These are phyloP conservation scores for Bertia moriformis DNA, from an alignment of 2,329 filamentous ascomycete genomes.

Conservation along the genomic window DNA sequence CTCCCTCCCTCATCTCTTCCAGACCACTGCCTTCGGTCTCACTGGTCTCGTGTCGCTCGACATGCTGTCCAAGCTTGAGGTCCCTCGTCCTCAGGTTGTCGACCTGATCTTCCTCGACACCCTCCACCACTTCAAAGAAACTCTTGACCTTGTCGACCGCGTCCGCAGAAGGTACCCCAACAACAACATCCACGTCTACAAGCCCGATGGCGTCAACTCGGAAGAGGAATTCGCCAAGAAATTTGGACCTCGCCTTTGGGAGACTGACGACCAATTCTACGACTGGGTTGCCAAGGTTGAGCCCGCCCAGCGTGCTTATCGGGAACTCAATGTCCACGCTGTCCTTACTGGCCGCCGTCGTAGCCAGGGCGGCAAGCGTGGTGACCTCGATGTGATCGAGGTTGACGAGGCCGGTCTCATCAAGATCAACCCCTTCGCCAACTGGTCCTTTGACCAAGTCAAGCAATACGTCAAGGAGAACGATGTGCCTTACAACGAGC, in stretches of 20 bases:
- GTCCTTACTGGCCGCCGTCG: conserved; percentile 83
- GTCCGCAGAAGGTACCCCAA: conserved; percentile 65
- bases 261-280: conserved; percentile 75
- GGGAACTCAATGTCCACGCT: conserved; percentile 72
- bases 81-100: conserved; percentile 41
- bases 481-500: conserved; percentile 81
- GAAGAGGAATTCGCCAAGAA: conserved; percentile 65
- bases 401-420: conserved; percentile 75
- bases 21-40: conserved; percentile 71
- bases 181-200: conserved; percentile 76
- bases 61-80: conserved; percentile 66
- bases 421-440: conserved; percentile 94
- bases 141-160: conserved; percentile 57
- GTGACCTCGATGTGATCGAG: conserved; percentile 80
- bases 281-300: conserved; percentile 98
- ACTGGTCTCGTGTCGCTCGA: conserved; percentile 72
- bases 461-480: conserved; percentile 74
- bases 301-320: conserved; percentile 81
- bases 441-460: conserved; percentile 86
- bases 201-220: conserved; percentile 62
- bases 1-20: conserved; percentile 77
- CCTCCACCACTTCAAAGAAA: conserved; percentile 69
- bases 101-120: conserved; percentile 73
- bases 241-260: conserved; percentile 75
- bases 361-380: conserved; percentile 85